Conservation (phyloP, 768 basidiomycete genomes). For the Kwoniella mangroviensis region DNA sequence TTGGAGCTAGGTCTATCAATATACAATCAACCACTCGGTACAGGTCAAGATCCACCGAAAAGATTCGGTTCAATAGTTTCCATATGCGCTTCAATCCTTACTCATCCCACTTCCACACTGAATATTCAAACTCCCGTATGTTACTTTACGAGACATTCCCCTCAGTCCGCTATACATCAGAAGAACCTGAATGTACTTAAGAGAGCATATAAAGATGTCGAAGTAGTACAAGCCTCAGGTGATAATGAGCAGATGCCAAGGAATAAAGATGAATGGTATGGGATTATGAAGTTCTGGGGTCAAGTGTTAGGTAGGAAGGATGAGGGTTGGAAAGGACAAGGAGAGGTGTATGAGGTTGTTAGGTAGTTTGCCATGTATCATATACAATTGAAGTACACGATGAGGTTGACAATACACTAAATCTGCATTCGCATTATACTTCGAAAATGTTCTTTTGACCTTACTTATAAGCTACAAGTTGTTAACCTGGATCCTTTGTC, state of each 20-base stretch:
- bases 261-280: slow-evolving; percentile 48
- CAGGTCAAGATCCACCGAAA: not conserved
- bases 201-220: slow-evolving; percentile 40
- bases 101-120: slow-evolving; percentile 33
- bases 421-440: not conserved
- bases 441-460: too few species aligned
- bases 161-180: slow-evolving; percentile 21
- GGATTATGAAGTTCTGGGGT: slow-evolving; percentile 57
- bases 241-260: slow-evolving; percentile 43
- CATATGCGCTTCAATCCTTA: slow-evolving; percentile 44
- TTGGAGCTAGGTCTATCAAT: slow-evolving; percentile 46
- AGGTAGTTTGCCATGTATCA: slow-evolving; percentile 18
- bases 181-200: slow-evolving; percentile 23
- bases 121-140: slow-evolving; percentile 39
- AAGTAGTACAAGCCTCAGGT: slow-evolving; percentile 27
- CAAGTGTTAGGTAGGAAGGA: slow-evolving; percentile 45
- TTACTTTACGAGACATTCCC: slow-evolving; percentile 40
- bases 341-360: slow-evolving; percentile 56
- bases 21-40: slow-evolving; percentile 17
- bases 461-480: too few species aligned
- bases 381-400: too few species aligned
- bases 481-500: too few species aligned
- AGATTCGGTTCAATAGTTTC: slow-evolving; percentile 43
- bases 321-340: slow-evolving; percentile 46
- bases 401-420: not conserved